Evolutionary conservation across 805 yeast species (phyloP), one percentile per base, ranked within the genome.

Genomic region (Blastobotrys attinorum): DNA sequence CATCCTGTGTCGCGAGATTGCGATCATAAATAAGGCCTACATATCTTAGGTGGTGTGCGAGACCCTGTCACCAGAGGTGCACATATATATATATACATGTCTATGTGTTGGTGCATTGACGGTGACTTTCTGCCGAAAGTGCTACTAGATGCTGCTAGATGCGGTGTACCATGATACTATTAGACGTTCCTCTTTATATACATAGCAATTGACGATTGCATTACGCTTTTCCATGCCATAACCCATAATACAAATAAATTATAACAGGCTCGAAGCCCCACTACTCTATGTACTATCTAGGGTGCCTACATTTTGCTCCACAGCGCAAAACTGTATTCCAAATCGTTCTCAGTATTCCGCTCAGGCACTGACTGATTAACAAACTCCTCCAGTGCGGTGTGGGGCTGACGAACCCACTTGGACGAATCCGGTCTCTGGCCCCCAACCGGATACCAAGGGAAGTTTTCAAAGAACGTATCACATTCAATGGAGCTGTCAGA

Each of bases 1-100:
- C 56, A 71, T 83, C 4, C 65, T 90, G 55, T 86, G 97, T 58
- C 73, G 90, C 29, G 94, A 87, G 56, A 84, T 90, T 46, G 78
- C 82, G 56, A 72, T 75, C 48, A 67, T 90, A 66, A 90, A 89
- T 61, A 72, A 75, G 55, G 82, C 82, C 7, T 82, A 80, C 54
- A 71, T 79, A 38, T 38, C 51, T 4, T 48, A 47, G 31, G 31
- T 6, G n/a, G n/a, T 22, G 10, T 18, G 35, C 11, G n/a, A n/a
- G n/a, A n/a, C n/a, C n/a, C n/a, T n/a, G n/a, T n/a, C n/a, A n/a
- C n/a, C n/a, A n/a, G n/a, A n/a, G n/a, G n/a, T n/a, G n/a, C n/a
- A n/a, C n/a, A n/a, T n/a, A n/a, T n/a, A n/a, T n/a, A n/a, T n/a
- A n/a, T n/a, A n/a, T n/a, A n/a, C n/a, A n/a, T n/a, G n/a, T n/a